Evolutionary conservation across 2,329 filamentous ascomycete genomes (phyloP), one percentile per base, ranked within the genome.

Genomic region (Allantophomopsis cytisporea): DNA sequence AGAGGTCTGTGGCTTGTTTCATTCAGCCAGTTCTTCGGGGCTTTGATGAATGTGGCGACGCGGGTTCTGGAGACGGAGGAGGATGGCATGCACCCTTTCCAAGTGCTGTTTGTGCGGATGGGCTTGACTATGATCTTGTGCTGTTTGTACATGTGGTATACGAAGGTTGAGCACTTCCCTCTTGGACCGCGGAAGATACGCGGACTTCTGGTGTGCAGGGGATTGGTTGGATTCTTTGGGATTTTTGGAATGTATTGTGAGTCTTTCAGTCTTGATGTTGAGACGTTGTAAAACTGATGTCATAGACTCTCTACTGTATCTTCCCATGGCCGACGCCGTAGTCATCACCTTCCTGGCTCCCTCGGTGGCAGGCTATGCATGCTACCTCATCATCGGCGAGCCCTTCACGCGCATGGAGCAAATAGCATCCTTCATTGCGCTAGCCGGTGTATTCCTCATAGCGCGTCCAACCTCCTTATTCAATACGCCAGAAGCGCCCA

Each of bases 271-370:
- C n/a, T 11, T 16, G 23, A 16, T 28, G 32, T 20, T 38, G 30
- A 20, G 18, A 7, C 7, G 18, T 20, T 20, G 18, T 4, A 4
- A 20, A 4, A 20, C 18, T 20, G 18, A 20, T 20, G 4, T 20
- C 18, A 4, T 28, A 68, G 66, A 78, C 50, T 80, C 75, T 7
- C 61, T 83, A 41, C 71, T 83, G 53, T 93, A 93, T 50, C 71
- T 94, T 3, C 83, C 85, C 0, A 69, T 94, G 2, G 82, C 85
- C 13, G 87, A 94, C 55, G 86, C 87, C 2, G 91, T 84, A 0
- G 87, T 94, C 28, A 80, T 95, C 39, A 91, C 85, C 7, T 95
- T 94, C 54, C 68, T 94, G 5, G 75, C 82, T 0, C 88, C 88
- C 0, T 80, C 80, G 12, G 67, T 93, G 5, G 74, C 84, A 15